A percentile compares a stretch with the other conserved stretches of the same genome.
Conservation (phyloP, 1,284 basidiomycete genomes). For the Cutaneotrichosporon sp. region DNA sequence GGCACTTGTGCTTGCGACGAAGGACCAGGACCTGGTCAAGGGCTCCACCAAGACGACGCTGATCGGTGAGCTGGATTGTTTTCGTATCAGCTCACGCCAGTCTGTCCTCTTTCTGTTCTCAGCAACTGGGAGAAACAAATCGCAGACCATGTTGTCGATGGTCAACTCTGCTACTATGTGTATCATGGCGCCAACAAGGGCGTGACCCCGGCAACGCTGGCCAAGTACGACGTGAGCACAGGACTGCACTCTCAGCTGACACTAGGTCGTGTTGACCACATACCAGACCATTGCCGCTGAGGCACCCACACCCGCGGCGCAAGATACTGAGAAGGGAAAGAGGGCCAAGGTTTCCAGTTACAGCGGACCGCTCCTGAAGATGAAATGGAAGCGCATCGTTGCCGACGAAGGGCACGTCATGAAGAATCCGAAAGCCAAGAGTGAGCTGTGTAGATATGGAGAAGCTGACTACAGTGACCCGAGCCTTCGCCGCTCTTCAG, state of each 20-base stretch:
- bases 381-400: conserved; percentile 81
- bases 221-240: conserved; percentile 61
- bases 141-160: conserved; percentile 66
- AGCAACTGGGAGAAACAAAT: conserved; percentile 92
- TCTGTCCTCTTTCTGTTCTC: conserved; percentile 79
- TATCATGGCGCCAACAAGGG: conserved; percentile 67
- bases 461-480: conserved; percentile 56
- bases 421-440: conserved; percentile 80
- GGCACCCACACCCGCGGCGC: conserved; percentile 12
- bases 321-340: conserved; percentile 31
- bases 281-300: conserved; percentile 64
- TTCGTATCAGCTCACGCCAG: conserved; percentile 52
- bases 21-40: conserved; percentile 59
- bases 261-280: conserved; percentile 74
- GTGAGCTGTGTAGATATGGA: conserved; percentile 25
- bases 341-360: conserved; percentile 30
- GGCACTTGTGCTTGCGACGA: conserved; percentile 71
- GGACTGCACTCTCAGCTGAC: neutral
- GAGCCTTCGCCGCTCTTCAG: conserved; percentile 64
- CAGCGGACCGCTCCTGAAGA: conserved; percentile 62
- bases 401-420: conserved; percentile 85
- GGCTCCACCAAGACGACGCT: conserved; percentile 68
- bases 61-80: conserved; percentile 62
- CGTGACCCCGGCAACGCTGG: conserved; percentile 62
- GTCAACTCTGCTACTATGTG: conserved; percentile 61